Conservation (phyloP, 192 early-diverging fungal species). For the Cetraspora pellucida region DNA sequence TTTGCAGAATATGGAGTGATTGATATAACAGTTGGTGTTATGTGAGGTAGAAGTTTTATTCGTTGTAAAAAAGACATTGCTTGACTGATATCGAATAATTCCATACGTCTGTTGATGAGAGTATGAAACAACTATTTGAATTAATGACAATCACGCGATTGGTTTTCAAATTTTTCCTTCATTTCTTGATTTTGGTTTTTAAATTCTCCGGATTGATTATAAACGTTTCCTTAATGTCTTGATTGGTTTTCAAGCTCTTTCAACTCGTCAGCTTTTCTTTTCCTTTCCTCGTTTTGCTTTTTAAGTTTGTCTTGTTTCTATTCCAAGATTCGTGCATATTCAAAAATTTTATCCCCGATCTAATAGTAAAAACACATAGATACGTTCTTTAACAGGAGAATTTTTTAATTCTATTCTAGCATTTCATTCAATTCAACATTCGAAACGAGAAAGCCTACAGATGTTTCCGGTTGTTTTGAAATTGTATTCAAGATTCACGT, state of each 20-base stretch:
- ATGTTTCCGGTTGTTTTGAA: not conserved
- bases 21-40: too few species aligned
- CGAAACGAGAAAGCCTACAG: not conserved
- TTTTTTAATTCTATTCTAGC: constrained; percentile 10
- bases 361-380: not conserved
- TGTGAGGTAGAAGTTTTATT: too few species aligned
- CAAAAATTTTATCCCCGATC: too few species aligned
- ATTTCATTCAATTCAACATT: not conserved
- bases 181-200: constrained; percentile 14
- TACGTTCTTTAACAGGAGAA: constrained; percentile 10
- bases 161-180: constrained; percentile 14
- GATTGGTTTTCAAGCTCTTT: not conserved
- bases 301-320: constrained; percentile 1
- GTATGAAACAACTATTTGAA: too few species aligned
- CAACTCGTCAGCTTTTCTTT: constrained; percentile 1
- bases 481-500: constrained; percentile 17
- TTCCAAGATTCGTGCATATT: constrained; percentile 4
- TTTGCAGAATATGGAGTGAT: too few species aligned
- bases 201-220: not conserved
- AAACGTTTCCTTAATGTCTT: not conserved
- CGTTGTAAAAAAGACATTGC: too few species aligned
- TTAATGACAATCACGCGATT: too few species aligned
- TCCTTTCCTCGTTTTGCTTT: constrained; percentile 16
- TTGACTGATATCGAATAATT: too few species aligned
- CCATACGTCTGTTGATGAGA: too few species aligned